phyloP scores from a whole-genome alignment of 768 basidiomycete species.

The Russula earlei region DNA sequence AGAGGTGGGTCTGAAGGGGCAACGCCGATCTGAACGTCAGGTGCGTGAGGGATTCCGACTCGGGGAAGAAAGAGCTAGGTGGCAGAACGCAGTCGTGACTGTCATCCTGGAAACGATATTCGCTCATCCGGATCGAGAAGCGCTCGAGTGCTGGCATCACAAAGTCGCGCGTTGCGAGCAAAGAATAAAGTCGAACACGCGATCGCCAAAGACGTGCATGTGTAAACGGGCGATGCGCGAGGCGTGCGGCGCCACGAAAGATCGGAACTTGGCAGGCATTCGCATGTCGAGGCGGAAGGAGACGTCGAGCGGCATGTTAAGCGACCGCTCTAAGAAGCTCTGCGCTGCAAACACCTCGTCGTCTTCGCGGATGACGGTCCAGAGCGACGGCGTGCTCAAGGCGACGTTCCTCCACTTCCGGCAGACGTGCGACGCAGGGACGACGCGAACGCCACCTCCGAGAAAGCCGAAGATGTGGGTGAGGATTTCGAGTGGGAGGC shows the following conservation, averaged over 20 bases:
- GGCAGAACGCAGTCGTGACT: neutral
- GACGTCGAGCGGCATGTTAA: neutral
- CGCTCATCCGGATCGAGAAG: slow-evolving; percentile 8
- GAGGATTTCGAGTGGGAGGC: slow-evolving; percentile 9
- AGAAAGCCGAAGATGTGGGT: slow-evolving; percentile 7
- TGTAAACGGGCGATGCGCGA: slow-evolving; percentile 1
- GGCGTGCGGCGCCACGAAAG: neutral
- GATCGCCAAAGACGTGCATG: slow-evolving; percentile 1
- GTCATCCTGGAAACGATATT: slow-evolving; percentile 1
- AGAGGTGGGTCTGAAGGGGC: neutral
- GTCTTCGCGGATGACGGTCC: slow-evolving; percentile 8
- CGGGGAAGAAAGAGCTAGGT: neutral
- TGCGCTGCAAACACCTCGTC: neutral
- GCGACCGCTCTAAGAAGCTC: neutral
- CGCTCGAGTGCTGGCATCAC: neutral
- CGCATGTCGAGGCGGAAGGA: neutral
- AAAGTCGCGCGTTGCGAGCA: neutral
- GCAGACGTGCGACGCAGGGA: slow-evolving; percentile 7
- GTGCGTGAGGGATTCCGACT: neutral
- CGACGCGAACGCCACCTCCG: neutral
- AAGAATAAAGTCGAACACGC: neutral
- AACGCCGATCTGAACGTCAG: neutral
- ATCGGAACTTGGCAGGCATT: neutral
- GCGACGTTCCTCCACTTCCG: slow-evolving; percentile 2
- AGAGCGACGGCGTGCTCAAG: neutral